phyloP scores from a whole-genome alignment of 228 moss, liverwort and hornwort genomes.

The Sphagnum fallax region DNA sequence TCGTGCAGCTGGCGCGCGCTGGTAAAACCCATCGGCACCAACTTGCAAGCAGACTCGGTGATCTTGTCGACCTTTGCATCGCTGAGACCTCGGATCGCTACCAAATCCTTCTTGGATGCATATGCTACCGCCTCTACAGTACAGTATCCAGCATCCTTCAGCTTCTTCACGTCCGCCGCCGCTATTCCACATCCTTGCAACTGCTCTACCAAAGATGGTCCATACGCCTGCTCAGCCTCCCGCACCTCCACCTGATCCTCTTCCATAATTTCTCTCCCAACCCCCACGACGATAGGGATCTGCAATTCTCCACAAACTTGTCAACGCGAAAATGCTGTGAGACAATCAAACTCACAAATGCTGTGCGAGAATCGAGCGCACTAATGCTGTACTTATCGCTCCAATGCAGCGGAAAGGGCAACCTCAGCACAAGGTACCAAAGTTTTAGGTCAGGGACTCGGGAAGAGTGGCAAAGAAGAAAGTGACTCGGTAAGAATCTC shows the following conservation, averaged over 20 bases:
- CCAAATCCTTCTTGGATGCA: slow-evolving; percentile 5
- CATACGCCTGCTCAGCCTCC: slow-evolving; percentile 1
- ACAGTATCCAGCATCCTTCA: slow-evolving; percentile 1
- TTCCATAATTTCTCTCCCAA: not conserved
- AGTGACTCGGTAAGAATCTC: too few relatives aligned
- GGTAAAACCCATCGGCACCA: slow-evolving; percentile 7
- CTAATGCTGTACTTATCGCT: too few relatives aligned
- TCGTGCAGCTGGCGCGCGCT: not conserved
- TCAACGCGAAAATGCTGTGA: too few relatives aligned
- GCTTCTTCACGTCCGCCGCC: slow-evolving; percentile 2
- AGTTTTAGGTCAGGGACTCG: too few relatives aligned
- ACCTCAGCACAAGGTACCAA: too few relatives aligned
- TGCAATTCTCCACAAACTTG: too few relatives aligned
- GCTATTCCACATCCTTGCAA: slow-evolving; percentile 2
- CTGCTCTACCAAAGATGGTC: not conserved
- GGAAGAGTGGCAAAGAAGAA: too few relatives aligned
- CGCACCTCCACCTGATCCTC: not conserved
- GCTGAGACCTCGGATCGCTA: slow-evolving; percentile 4
- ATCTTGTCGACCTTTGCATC: slow-evolving; percentile 6
- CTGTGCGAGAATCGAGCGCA: too few relatives aligned
- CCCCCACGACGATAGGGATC: too few relatives aligned
- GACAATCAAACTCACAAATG: too few relatives aligned
- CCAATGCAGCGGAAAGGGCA: too few relatives aligned
- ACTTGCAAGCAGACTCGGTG: slow-evolving; percentile 1
- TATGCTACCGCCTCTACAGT: slow-evolving; percentile 5